phyloP scores from a whole-genome alignment of 2,329 filamentous ascomycete genomes.

The Parafenestella ontariensis region DNA sequence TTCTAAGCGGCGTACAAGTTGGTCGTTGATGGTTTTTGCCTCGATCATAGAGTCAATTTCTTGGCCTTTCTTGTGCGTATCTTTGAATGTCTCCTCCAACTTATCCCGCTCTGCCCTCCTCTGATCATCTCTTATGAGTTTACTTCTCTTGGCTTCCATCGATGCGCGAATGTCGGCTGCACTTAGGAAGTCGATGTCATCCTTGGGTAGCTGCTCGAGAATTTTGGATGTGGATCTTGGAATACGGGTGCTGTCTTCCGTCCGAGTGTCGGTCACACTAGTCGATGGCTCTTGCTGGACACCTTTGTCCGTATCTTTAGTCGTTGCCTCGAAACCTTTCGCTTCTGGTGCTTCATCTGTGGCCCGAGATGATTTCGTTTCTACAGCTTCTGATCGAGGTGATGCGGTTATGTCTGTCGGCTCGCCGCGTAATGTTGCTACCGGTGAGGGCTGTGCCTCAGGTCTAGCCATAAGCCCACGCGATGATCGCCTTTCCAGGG shows the following conservation, averaged over 20 bases:
- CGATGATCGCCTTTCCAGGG: constrained; percentile 19
- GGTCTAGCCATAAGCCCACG: neutral
- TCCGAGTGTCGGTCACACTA: neutral
- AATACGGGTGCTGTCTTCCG: neutral
- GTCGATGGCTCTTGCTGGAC: neutral
- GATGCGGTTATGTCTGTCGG: too few species aligned
- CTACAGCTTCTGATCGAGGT: neutral
- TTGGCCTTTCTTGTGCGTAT: constrained; percentile 13
- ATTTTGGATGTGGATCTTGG: constrained; percentile 31
- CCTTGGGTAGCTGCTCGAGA: constrained; percentile 42
- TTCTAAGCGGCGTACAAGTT: constrained; percentile 35
- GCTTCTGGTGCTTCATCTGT: neutral
- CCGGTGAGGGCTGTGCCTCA: neutral
- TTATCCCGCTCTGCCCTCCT: constrained; percentile 23
- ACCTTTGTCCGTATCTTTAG: neutral
- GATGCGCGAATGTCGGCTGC: constrained; percentile 52
- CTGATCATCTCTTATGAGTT: constrained; percentile 15
- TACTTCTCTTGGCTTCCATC: constrained; percentile 43
- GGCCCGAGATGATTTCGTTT: neutral
- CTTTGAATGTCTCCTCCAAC: constrained; percentile 38
- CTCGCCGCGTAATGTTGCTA: too few species aligned
- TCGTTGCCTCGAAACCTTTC: neutral
- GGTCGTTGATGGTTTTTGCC: constrained; percentile 37
- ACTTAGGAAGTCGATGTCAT: constrained; percentile 53
- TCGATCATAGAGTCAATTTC: constrained; percentile 31